These are phyloP conservation scores for Emmonsia crescens DNA, from an alignment of 2,329 filamentous ascomycete genomes.

Conservation along the genomic window DNA sequence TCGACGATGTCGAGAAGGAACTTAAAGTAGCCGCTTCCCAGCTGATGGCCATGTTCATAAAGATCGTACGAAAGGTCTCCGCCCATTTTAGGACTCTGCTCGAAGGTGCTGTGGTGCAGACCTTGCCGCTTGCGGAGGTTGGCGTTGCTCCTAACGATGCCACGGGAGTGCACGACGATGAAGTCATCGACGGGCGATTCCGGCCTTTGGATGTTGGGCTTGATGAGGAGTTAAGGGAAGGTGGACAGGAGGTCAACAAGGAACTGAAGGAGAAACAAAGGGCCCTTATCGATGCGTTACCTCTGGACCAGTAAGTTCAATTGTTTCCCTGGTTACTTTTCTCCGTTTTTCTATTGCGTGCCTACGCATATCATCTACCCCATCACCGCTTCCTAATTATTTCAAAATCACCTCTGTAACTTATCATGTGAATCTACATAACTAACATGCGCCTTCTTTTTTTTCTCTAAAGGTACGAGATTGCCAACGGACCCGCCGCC, in stretches of 20 bases:
- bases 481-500: conserved; percentile 37
- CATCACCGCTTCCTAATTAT: neutral
- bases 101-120: conserved; percentile 58
- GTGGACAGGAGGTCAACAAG: conserved; percentile 61
- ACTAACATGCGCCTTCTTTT: neutral
- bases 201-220: conserved; percentile 60
- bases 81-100: conserved; percentile 65
- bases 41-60: conserved; percentile 92
- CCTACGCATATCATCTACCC: neutral
- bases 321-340: neutral
- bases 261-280: conserved; percentile 69
- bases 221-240: conserved; percentile 75
- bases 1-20: conserved; percentile 72
- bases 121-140: conserved; percentile 48
- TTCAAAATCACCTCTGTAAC: neutral
- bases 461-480: conserved; percentile 29
- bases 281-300: conserved; percentile 80
- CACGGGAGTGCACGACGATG: conserved; percentile 57
- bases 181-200: conserved; percentile 54
- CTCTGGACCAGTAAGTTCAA: conserved; percentile 64
- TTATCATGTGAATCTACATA: neutral
- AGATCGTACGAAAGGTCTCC: conserved; percentile 81
- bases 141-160: conserved; percentile 29
- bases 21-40: conserved; percentile 63
- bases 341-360: neutral